Evolutionary conservation across 306 rosid species (phyloP).

Genomic region (Notholithocarpus densiflorus): DNA sequence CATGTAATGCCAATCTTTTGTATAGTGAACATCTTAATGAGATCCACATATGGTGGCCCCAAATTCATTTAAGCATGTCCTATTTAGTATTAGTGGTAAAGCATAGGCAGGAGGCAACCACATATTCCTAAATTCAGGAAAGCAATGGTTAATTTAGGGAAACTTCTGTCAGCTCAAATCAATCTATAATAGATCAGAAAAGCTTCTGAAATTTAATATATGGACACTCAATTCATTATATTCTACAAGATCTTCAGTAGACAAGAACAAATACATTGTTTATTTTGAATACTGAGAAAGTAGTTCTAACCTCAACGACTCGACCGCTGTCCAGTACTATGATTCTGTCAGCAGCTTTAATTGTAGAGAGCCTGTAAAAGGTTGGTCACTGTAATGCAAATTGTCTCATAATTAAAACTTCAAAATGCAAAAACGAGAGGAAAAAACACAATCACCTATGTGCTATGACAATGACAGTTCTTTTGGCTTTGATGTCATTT

Average conservation of each 20-base stretch:
- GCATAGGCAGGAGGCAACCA: not conserved
- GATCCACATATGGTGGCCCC: not conserved
- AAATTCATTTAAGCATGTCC: not conserved
- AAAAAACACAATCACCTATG: constrained; percentile 28
- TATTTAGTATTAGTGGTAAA: not conserved
- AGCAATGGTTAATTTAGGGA: not conserved
- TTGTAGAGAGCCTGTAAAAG: constrained; percentile 39
- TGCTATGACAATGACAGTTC: constrained; percentile 42
- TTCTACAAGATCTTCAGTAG: not conserved
- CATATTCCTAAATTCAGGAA: not conserved
- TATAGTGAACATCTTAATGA: not conserved
- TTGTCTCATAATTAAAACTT: not conserved
- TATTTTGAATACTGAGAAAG: not conserved
- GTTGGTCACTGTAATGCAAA: not conserved
- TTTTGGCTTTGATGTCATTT: constrained; percentile 22
- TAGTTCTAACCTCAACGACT: constrained; percentile 35
- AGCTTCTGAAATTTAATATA: not conserved
- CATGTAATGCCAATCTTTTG: not conserved
- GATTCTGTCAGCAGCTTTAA: constrained; percentile 44
- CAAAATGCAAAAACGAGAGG: not conserved
- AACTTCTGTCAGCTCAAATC: not conserved
- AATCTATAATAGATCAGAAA: not conserved
- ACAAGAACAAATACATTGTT: not conserved
- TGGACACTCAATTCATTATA: not conserved
- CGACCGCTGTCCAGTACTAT: constrained; percentile 44